Conservation (phyloP, 495 filamentous ascomycete species). For the Chaetomium cochliodes region DNA sequence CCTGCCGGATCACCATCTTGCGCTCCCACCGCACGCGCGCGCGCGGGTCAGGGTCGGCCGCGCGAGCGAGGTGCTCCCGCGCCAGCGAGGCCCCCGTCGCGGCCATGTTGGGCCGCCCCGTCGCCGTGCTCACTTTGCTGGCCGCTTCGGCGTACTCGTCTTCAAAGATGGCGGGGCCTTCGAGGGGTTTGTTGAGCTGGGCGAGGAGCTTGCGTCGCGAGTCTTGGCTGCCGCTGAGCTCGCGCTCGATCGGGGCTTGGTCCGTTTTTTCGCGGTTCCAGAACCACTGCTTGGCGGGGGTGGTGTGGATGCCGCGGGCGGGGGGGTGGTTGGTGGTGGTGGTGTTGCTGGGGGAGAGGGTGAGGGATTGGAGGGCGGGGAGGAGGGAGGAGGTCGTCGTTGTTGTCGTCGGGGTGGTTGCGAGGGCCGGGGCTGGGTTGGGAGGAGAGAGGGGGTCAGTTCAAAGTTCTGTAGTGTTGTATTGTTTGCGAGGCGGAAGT, state of each 20-base stretch:
- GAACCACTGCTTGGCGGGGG: constrained; percentile 36
- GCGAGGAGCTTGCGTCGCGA: constrained; percentile 35
- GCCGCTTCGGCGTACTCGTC: too few relatives aligned
- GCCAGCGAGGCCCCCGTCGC: constrained; percentile 32
- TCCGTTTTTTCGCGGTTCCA: constrained; percentile 25
- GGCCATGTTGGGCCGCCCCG: too few relatives aligned
- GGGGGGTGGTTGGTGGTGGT: constrained; percentile 10
- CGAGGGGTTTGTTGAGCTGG: constrained; percentile 28
- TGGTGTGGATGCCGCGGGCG: constrained; percentile 36
- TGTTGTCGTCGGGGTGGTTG: constrained; percentile 17
- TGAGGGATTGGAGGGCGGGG: constrained; percentile 31
- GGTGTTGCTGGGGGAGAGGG: constrained; percentile 13
- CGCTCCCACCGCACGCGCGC: constrained; percentile 69
- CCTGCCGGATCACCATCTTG: constrained; percentile 72
- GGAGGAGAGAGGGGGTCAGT: not conserved
- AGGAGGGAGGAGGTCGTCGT: constrained; percentile 22
- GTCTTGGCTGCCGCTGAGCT: constrained; percentile 24
- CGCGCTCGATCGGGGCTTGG: constrained; percentile 13
- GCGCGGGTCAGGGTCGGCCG: constrained; percentile 67
- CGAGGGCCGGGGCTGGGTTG: constrained; percentile 19
- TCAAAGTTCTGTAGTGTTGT: too few relatives aligned
- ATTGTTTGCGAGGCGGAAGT: not conserved
- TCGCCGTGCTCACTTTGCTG: too few relatives aligned
- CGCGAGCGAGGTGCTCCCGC: constrained; percentile 52
- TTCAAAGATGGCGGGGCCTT: constrained; percentile 61